phyloP scores from a whole-genome alignment of 768 basidiomycete species.

The Galerina sulciceps region DNA sequence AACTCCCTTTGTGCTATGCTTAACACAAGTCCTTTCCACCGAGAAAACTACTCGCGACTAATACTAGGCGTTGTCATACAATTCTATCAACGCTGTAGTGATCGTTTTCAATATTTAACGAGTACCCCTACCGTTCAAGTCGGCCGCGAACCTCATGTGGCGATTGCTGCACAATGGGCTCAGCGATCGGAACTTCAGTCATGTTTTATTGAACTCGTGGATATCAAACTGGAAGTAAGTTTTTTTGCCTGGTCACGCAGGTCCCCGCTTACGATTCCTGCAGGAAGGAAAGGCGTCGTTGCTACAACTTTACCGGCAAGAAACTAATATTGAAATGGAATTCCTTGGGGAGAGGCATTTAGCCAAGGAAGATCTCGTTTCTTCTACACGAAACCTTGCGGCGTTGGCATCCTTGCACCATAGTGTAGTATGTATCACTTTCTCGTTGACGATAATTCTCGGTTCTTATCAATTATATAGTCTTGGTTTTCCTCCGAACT shows the following conservation, averaged over 20 bases:
- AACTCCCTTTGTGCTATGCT: slow-evolving; percentile 94
- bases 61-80: slow-evolving; percentile 94
- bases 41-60: slow-evolving; percentile 92
- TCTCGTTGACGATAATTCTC: background rate
- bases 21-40: slow-evolving; percentile 89
- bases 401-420: slow-evolving; percentile 81
- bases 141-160: slow-evolving; percentile 49
- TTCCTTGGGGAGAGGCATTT: slow-evolving; percentile 62
- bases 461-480: slow-evolving; percentile 39
- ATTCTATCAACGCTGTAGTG: slow-evolving; percentile 93
- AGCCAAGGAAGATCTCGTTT: slow-evolving; percentile 66
- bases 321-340: slow-evolving; percentile 78
- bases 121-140: slow-evolving; percentile 37
- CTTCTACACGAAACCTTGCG: slow-evolving; percentile 71
- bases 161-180: slow-evolving; percentile 81
- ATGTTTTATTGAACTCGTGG: slow-evolving; percentile 70
- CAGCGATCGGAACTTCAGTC: slow-evolving; percentile 80
- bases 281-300: slow-evolving; percentile 50
- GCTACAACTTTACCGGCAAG: slow-evolving; percentile 69
- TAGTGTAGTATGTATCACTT: slow-evolving; percentile 74
- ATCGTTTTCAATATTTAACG: slow-evolving; percentile 80
- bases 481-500: slow-evolving; percentile 86
- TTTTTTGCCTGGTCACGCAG: background rate
- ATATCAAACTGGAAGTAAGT: slow-evolving; percentile 58
- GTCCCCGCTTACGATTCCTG: background rate